Percentiles rank a stretch among this genome's conserved stretches.
Conservation (phyloP, 768 basidiomycete species). For the Suillus spraguei region DNA sequence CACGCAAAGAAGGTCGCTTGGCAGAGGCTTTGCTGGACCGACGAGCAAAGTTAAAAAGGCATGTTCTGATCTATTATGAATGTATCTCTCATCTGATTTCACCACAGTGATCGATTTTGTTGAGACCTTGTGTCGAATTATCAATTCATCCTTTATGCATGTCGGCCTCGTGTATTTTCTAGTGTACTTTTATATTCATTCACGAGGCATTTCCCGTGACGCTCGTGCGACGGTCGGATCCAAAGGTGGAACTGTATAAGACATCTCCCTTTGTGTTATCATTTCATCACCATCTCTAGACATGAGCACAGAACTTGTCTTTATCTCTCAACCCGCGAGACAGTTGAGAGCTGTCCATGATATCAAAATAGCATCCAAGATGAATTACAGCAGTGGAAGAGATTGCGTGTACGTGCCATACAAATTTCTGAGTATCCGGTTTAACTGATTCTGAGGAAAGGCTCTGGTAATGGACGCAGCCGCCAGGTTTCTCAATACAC, state of each 20-base stretch:
- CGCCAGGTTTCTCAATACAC: neutral
- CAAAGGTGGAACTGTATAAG: neutral
- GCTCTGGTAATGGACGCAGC: neutral
- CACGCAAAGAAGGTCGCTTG: conserved; percentile 77
- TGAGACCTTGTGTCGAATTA: conserved; percentile 24
- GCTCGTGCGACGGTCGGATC: neutral
- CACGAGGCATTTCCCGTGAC: neutral
- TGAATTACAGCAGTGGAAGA: neutral
- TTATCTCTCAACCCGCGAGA: neutral
- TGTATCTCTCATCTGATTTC: conserved; percentile 13
- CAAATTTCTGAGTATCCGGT: neutral
- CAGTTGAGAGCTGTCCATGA: neutral
- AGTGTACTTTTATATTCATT: conserved; percentile 7
- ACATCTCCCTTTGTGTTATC: neutral
- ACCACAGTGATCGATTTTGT: conserved; percentile 47
- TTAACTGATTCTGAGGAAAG: conserved; percentile 2
- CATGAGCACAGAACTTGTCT: neutral
- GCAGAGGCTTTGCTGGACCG: conserved; percentile 81
- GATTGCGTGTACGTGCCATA: neutral
- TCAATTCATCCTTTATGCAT: conserved; percentile 11
- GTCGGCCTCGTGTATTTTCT: conserved; percentile 2
- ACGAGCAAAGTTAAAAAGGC: conserved; percentile 84
- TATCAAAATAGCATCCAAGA: conserved; percentile 1
- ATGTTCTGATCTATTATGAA: conserved; percentile 15
- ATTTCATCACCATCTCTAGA: neutral